These are phyloP conservation scores for Buxus sempervirens DNA, from an alignment of 164 flowering plant genomes.

Conservation along the genomic window DNA sequence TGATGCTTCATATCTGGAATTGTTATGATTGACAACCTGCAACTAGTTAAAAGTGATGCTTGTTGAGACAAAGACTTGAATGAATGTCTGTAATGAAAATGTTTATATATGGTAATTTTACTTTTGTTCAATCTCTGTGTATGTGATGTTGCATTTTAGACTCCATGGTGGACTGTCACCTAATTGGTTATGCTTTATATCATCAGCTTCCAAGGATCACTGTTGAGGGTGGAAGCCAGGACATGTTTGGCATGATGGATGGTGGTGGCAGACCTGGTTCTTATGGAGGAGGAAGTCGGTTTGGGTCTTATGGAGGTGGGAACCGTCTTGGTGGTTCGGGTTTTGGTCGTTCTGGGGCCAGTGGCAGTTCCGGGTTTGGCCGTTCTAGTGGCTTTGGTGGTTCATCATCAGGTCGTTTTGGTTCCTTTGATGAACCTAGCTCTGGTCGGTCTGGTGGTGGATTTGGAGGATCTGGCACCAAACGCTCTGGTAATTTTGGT, in stretches of 20 bases:
- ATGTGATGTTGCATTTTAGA: neutral
- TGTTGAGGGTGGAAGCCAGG: constrained; percentile 38
- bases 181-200: neutral
- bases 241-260: constrained; percentile 39
- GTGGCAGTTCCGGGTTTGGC: constrained; percentile 25
- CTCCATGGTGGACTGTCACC: neutral
- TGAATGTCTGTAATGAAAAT: too few species aligned
- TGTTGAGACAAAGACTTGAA: too few species aligned
- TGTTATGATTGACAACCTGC: too few species aligned
- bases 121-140: too few species aligned
- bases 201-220: constrained; percentile 67
- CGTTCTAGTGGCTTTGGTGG: constrained; percentile 21
- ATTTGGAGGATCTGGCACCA: constrained; percentile 14
- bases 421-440: constrained; percentile 27
- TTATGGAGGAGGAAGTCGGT: constrained; percentile 35
- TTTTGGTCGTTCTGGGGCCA: constrained; percentile 31
- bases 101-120: too few species aligned
- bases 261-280: constrained; percentile 36
- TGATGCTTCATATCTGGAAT: too few species aligned
- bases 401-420: constrained; percentile 32
- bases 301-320: constrained; percentile 24
- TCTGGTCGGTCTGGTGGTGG: constrained; percentile 31
- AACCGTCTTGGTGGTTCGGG: constrained; percentile 17
- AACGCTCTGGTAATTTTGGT: constrained; percentile 24
- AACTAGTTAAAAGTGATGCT: too few species aligned